Evolutionary conservation across 352 stramenopile species (phyloP).

Genomic region (Phytophthora boehmeriae): DNA sequence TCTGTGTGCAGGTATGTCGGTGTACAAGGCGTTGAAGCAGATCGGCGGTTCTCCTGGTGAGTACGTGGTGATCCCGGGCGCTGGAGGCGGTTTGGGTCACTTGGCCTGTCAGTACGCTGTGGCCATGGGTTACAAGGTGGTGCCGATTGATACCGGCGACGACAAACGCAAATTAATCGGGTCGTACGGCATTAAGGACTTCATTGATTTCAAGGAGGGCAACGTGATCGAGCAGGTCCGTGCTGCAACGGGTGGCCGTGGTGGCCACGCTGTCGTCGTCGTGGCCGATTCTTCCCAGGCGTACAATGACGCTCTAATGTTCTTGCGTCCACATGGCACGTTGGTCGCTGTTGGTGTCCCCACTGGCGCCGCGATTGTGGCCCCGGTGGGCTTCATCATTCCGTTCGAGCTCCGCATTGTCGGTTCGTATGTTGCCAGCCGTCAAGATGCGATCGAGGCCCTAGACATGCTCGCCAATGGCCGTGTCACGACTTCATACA

Average conservation of each 20-base stretch:
- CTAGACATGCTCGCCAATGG: slow-evolving; percentile 53
- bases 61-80: slow-evolving; percentile 68
- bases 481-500: slow-evolving; percentile 43
- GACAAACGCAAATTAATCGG: slow-evolving; percentile 59
- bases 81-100: slow-evolving; percentile 80
- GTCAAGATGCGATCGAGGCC: slow-evolving; percentile 60
- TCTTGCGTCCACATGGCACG: slow-evolving; percentile 69
- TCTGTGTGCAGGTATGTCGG: slow-evolving; percentile 89
- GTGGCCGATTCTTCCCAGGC: slow-evolving; percentile 64
- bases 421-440: slow-evolving; percentile 59
- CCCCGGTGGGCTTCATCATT: slow-evolving; percentile 42
- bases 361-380: slow-evolving; percentile 46
- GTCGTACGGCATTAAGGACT: slow-evolving; percentile 57
- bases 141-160: slow-evolving; percentile 67
- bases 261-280: slow-evolving; percentile 73
- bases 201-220: slow-evolving; percentile 63
- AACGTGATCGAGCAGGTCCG: slow-evolving; percentile 52
- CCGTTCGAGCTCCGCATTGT: slow-evolving; percentile 52
- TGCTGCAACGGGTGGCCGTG: slow-evolving; percentile 43
- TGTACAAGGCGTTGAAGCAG: slow-evolving; percentile 82
- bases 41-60: slow-evolving; percentile 52
- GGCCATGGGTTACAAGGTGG: slow-evolving; percentile 74
- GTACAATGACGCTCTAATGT: slow-evolving; percentile 60
- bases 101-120: slow-evolving; percentile 82
- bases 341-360: slow-evolving; percentile 79